Evolutionary conservation across 805 yeast genomes (phyloP).

Genomic region (Starmerella tilneyi): DNA sequence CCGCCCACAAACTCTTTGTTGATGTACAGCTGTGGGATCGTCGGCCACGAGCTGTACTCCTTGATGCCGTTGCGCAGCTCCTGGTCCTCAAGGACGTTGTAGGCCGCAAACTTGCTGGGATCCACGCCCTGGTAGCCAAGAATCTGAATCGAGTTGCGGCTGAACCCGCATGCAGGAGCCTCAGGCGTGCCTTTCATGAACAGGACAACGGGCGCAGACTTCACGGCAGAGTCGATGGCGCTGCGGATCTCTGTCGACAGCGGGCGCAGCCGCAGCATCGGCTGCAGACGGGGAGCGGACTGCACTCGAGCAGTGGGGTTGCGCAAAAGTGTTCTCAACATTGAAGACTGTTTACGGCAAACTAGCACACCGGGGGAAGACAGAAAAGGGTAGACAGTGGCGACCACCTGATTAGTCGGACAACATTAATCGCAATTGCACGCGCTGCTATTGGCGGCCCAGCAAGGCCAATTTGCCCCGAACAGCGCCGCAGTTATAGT

Average conservation of each 20-base stretch:
- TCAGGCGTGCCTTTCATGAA: slow-evolving; percentile 99
- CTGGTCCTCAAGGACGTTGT: slow-evolving; percentile 87
- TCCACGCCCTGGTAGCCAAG: slow-evolving; percentile 96
- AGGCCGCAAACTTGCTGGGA: slow-evolving; percentile 92
- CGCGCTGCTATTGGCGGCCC: neutral
- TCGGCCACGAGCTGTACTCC: slow-evolving; percentile 95
- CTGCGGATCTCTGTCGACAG: slow-evolving; percentile 67
- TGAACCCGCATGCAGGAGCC: slow-evolving; percentile 95
- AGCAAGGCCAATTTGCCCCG: neutral
- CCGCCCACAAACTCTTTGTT: slow-evolving; percentile 90
- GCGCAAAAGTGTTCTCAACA: slow-evolving; percentile 14
- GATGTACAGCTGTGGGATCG: slow-evolving; percentile 92
- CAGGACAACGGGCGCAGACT: slow-evolving; percentile 84
- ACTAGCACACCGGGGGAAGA: too few species aligned
- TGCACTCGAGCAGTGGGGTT: neutral
- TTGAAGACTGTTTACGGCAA: neutral
- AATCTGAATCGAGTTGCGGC: slow-evolving; percentile 85
- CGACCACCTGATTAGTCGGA: slow-evolving; percentile 4
- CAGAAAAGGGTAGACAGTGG: too few species aligned
- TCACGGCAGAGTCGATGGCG: slow-evolving; percentile 80
- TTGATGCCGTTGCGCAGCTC: slow-evolving; percentile 92
- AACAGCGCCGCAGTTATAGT: too few species aligned
- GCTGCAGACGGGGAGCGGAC: too few species aligned
- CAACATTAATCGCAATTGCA: neutral
- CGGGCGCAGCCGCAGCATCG: slow-evolving; percentile 33